Evolutionary conservation across 192 early-diverging fungal species (phyloP).

Genomic region (Backusella liffmaniae): DNA sequence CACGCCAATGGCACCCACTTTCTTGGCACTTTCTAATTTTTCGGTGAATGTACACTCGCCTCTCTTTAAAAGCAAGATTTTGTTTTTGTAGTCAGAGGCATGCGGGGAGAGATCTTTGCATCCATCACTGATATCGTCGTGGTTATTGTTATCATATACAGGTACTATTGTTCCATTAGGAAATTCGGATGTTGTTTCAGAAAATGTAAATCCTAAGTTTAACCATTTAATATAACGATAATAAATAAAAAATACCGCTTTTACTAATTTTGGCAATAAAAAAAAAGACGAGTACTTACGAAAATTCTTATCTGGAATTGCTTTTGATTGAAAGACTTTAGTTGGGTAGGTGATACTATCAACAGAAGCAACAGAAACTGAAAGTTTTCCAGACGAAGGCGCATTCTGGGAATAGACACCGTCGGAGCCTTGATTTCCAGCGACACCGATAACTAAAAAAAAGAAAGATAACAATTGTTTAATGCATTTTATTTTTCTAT

Average conservation of each 20-base stretch:
- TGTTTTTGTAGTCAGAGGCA: slow-evolving; percentile 36
- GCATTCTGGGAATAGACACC: slow-evolving; percentile 57
- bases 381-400: slow-evolving; percentile 53
- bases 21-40: slow-evolving; percentile 54
- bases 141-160: neutral
- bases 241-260: neutral
- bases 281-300: neutral
- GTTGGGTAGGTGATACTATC: slow-evolving; percentile 41
- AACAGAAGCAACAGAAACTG: slow-evolving; percentile 60
- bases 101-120: slow-evolving; percentile 50
- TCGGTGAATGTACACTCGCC: slow-evolving; percentile 61
- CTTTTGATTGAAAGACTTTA: slow-evolving; percentile 28
- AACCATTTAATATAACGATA: neutral
- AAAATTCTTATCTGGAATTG: slow-evolving; percentile 4
- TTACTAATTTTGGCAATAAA: neutral
- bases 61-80: slow-evolving; percentile 62
- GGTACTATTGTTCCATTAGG: slow-evolving; percentile 30
- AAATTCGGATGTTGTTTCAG: slow-evolving; percentile 1
- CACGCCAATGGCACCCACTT: slow-evolving; percentile 58
- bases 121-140: neutral
- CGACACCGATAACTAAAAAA: slow-evolving; percentile 51
- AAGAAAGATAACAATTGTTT: neutral
- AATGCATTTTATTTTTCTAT: neutral
- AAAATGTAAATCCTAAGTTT: slow-evolving; percentile 12
- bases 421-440: slow-evolving; percentile 63